Base-by-base conservation (phyloP, 306 rosid species). In the Lathyrus sativus region DNA sequence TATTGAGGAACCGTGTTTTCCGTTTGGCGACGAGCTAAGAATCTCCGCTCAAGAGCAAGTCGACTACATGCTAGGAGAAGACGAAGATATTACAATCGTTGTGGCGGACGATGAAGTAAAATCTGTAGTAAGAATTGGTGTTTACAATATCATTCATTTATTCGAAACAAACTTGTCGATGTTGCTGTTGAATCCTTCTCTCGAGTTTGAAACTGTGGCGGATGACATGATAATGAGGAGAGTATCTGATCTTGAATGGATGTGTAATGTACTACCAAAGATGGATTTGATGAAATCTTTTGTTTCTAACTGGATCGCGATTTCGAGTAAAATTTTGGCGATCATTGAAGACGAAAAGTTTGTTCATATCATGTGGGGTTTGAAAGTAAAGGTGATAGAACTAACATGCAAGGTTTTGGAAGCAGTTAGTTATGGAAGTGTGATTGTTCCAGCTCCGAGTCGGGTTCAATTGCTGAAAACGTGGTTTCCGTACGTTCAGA, bases 41-140 rank as follows among this genome's bases (percentile, higher is more conserved):
- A 82, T 76, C 65, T 93, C 95, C 48, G 99, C 99, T 28, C 97
- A 85, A 70, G 96, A 90, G 79, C 99, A 93, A 80, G 95, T 93
- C n/a, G 96, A 90, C 59, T 93, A 41, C 85, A 93, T 93, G 97
- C 58, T 93, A 53, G 89, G 79, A 31, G 97, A 87, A 68, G 96
- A 88, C 19, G 80, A 78, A 51, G 87, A 78, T 42, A 73, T 81
- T 15, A 77, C 85, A 33, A 62, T 79, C 69, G 46, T 90, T 45
- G 45, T 74, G 26, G 81, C 89, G 5, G 97, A 93, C 22, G 81
- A 88, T 14, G 96, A 93, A 74, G 96, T 90, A 17, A 89, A 71
- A 73, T 84, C 90, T 0, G 86, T 72, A 2, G 79, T 88, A 14
- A 80, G 77, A 78, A 78, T 51, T 65, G 96, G 97, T 31, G 87